Base-by-base conservation (phyloP, 2,329 filamentous ascomycete species). In the Tolypocladium cylindrosporum region DNA sequence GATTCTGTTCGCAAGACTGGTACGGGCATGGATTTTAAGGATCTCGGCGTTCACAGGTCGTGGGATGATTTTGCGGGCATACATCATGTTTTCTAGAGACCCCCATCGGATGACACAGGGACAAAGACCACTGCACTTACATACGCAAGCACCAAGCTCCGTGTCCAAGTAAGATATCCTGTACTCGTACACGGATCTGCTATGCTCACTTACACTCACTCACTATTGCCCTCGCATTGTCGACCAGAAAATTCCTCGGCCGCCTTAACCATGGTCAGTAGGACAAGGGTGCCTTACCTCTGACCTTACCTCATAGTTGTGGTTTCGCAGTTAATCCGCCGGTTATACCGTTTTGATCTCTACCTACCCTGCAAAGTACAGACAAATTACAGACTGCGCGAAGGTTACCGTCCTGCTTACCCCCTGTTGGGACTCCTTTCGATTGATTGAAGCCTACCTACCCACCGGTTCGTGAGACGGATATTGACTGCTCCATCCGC, bases 241-340 rank as follows among this genome's bases (percentile, higher is more conserved):
- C 21, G 27, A 11, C 6, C 40, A 14, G 16, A 11, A 39, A 41
- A n/a, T 5, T 13, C 13, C 39, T 43, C 6, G 37, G 36, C 50
- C 42, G 9, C 40, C 45, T 55, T 50, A 21, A 55, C 27, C 63
- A 60, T 62, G 66, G 69, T 69, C 69, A 72, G 67, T 65, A 71
- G 70, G 70, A 71, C 62, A 69, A 66, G 66, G 70, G 72, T 66
- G 68, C 69, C 77, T 81, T 81, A 80, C 78, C 79, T 79, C 78
- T 78, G 76, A 80, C 77, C 76, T 79, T 79, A 79, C 78, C 77
- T 79, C 68, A 64, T 68, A 54, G 42, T 55, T 56, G 16, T 57
- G 48, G 41, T 42, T 58, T 56, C 57, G 54, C 57, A 54, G 55
- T 57, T 54, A 55, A 60, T 55, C 59, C 45, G 39, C 53, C 39